Base-by-base conservation (phyloP, 345 rosid species). In the Syzygium jambos region DNA sequence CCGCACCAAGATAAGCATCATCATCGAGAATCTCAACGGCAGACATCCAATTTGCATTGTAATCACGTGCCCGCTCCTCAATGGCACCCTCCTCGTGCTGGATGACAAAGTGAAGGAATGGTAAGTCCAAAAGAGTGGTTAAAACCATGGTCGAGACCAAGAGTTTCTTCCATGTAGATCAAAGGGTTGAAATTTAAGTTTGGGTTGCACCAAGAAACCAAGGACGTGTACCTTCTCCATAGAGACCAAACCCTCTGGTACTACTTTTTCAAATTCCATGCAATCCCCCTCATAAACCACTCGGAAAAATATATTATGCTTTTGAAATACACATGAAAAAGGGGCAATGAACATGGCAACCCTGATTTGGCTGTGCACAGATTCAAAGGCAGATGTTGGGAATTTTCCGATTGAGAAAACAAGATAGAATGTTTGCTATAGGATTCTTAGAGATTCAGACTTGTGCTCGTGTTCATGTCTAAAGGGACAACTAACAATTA, bases 81-180 rank as follows among this genome's bases (percentile, higher is more conserved):
- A 98, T 95, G 19, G 95, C 96, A 86, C 99, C 97, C 92, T 95
- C 95, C 88, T 96, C 98, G 22, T 98, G 98, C 99, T 97, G 91
- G 78, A 90, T 86, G 73, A 55, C 90, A 80, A 85, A 65, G 52
- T 30, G 25, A 56, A n/a, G 52, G 51, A 53, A 53, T 16, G n/a
- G 11, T 55, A 14, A 86, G 30, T 56, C 30, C n/a, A 78, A 85
- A 84, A 63, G 22, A 84, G 56, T 22, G 5, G 87, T 43, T 27
- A 84, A 22, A 59, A 19, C 43, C 63, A 63, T 57, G 27, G 25
- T 34, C 49, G 23, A 73, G 27, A 73, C 49, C 80, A 73, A 73
- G 25, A 73, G 80, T 38, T 68, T 38, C 46, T 34, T 19, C 78
- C 12, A 68, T 30, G 34, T 13, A 68, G 78, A 68, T 17, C 78